A percentile compares a stretch with the other conserved stretches of the same genome.
These are phyloP conservation scores for Apiospora saccharicola DNA, from an alignment of 2,329 filamentous ascomycete species.

Conservation along the genomic window DNA sequence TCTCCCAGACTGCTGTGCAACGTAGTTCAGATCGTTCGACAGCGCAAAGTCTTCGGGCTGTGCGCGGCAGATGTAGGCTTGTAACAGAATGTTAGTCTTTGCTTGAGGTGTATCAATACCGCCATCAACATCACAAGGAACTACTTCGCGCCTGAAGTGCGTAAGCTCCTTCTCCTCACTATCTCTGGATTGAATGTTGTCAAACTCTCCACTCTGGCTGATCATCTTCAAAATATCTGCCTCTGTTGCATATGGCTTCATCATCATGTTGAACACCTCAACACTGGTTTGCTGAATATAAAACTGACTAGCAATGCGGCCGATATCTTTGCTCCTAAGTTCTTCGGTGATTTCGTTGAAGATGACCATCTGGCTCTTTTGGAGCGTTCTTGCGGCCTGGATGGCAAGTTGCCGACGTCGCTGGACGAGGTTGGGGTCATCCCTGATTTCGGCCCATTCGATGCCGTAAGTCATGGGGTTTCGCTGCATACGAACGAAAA, in stretches of 20 bases:
- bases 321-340: constrained; percentile 91
- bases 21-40: constrained; percentile 90
- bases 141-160: constrained; percentile 72
- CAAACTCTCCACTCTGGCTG: constrained; percentile 96
- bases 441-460: constrained; percentile 87
- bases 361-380: constrained; percentile 98
- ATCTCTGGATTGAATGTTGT: constrained; percentile 93
- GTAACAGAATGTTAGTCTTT: constrained; percentile 95
- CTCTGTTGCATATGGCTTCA: constrained; percentile 85
- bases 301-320: constrained; percentile 95
- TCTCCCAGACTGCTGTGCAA: constrained; percentile 92
- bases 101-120: constrained; percentile 75
- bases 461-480: constrained; percentile 94
- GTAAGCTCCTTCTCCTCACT: constrained; percentile 89
- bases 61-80: constrained; percentile 89
- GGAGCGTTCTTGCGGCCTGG: constrained; percentile 84
- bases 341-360: constrained; percentile 96
- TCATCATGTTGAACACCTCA: constrained; percentile 95
- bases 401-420: constrained; percentile 86
- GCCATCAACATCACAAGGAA: constrained; percentile 82
- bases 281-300: constrained; percentile 95
- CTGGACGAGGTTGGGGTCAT: constrained; percentile 88
- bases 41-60: constrained; percentile 93
- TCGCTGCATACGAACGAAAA: constrained; percentile 95
- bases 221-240: constrained; percentile 96